Evolutionary conservation across 495 filamentous ascomycete genomes (phyloP).

Genomic region (Aspergillus sclerotiicarbonarius): DNA sequence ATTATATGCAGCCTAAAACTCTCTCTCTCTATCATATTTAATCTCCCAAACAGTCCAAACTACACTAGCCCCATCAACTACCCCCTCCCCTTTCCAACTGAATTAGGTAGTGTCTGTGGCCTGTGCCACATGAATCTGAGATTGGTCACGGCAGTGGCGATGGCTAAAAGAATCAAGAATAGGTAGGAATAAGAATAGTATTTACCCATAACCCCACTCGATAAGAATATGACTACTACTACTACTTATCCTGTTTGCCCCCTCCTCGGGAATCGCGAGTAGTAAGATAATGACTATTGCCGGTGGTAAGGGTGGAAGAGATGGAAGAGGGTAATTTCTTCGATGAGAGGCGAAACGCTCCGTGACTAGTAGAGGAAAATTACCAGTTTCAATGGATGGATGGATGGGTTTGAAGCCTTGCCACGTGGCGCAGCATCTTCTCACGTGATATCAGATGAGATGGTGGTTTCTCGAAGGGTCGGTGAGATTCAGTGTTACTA

Average conservation of each 20-base stretch:
- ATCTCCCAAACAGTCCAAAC: neutral
- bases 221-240: neutral
- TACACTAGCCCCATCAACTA: neutral
- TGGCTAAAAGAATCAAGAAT: neutral
- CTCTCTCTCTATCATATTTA: too few relatives aligned
- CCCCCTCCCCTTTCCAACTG: neutral
- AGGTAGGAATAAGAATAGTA: neutral
- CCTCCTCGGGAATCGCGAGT: too few relatives aligned
- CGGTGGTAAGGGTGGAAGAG: too few relatives aligned
- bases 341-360: too few relatives aligned
- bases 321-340: too few relatives aligned
- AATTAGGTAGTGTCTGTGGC: neutral
- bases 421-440: conserved; percentile 25
- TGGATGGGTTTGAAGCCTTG: neutral
- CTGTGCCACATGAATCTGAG: conserved; percentile 1
- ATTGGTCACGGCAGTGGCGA: neutral
- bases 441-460: conserved; percentile 17
- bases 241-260: too few relatives aligned
- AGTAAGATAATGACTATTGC: too few relatives aligned
- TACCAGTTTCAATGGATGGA: neutral
- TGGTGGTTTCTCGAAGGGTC: neutral
- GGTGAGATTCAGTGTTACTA: neutral
- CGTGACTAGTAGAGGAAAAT: neutral
- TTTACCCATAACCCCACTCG: neutral
- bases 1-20: too few relatives aligned